phyloP scores from a whole-genome alignment of 2,329 filamentous ascomycete genomes.

The Biscogniauxia mediterranea region DNA sequence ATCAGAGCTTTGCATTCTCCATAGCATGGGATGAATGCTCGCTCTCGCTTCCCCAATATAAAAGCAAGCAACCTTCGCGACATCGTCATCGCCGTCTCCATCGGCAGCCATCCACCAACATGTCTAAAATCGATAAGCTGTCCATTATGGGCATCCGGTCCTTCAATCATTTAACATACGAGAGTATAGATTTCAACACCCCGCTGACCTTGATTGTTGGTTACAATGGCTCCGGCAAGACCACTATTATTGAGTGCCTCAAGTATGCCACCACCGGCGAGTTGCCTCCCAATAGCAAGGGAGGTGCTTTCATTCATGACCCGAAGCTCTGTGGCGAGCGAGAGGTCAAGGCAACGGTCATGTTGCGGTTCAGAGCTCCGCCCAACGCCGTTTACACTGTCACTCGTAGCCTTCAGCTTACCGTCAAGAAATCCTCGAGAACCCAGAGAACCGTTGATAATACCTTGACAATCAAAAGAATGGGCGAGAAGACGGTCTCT shows the following conservation, averaged over 20 bases:
- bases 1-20: not conserved
- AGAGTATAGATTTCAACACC: conserved; percentile 83
- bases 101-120: conserved; percentile 29
- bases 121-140: conserved; percentile 86
- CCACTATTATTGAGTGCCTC: conserved; percentile 97
- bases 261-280: conserved; percentile 97
- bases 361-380: conserved; percentile 79
- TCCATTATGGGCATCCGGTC: conserved; percentile 82
- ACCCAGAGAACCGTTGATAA: conserved; percentile 83
- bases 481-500: conserved; percentile 75
- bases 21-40: not conserved
- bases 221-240: conserved; percentile 96
- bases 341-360: conserved; percentile 87
- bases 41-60: not conserved
- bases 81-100: not conserved
- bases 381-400: conserved; percentile 78
- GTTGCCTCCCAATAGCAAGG: conserved; percentile 85
- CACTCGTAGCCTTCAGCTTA: conserved; percentile 80
- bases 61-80: not conserved
- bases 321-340: conserved; percentile 89
- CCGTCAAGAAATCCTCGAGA: conserved; percentile 75
- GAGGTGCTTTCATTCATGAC: conserved; percentile 93
- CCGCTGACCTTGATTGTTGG: conserved; percentile 96
- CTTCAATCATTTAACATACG: conserved; percentile 71
- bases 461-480: conserved; percentile 69